Conservation (phyloP, 2,329 filamentous ascomycete genomes). For the Ophiostoma montium region DNA sequence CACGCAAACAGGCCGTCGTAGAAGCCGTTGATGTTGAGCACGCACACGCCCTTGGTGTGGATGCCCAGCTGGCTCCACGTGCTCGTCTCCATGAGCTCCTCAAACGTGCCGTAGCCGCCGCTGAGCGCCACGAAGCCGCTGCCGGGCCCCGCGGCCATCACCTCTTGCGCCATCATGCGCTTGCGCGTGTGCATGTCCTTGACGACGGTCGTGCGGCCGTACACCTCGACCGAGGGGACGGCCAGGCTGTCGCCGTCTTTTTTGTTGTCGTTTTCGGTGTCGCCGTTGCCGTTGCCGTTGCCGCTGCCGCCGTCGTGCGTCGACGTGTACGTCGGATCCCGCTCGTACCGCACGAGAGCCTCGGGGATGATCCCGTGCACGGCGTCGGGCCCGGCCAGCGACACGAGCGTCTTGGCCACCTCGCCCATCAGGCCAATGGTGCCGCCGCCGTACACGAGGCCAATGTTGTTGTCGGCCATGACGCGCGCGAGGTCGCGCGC, state of each 20-base stretch:
- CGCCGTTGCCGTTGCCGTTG: no score
- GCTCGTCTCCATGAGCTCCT: slow-evolving; percentile 83
- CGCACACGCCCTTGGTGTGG: slow-evolving; percentile 62
- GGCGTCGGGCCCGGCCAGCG: slow-evolving; percentile 61
- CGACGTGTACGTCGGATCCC: slow-evolving; percentile 39
- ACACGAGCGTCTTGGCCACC: slow-evolving; percentile 71
- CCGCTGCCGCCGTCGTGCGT: no score
- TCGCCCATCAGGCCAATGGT: slow-evolving; percentile 95
- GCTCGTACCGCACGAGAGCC: slow-evolving; percentile 69
- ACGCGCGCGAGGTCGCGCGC: slow-evolving; percentile 59
- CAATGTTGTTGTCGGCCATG: slow-evolving; percentile 65
- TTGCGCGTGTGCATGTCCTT: slow-evolving; percentile 95
- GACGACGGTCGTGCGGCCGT: slow-evolving; percentile 77
- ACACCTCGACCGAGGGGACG: slow-evolving; percentile 50
- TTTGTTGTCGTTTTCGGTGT: no score
- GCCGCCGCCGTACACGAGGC: slow-evolving; percentile 90
- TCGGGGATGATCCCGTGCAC: slow-evolving; percentile 93
- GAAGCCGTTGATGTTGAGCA: slow-evolving; percentile 81
- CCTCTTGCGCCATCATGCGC: slow-evolving; percentile 80
- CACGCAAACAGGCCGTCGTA: slow-evolving; percentile 78
- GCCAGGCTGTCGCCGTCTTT: slow-evolving; percentile 26
- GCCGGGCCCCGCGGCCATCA: slow-evolving; percentile 66
- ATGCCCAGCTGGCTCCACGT: slow-evolving; percentile 98
- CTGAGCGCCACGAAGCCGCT: slow-evolving; percentile 79
- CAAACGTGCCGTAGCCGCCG: slow-evolving; percentile 87